These are phyloP conservation scores for Zymoseptoria passerinii DNA, from an alignment of 2,329 filamentous ascomycete genomes.

Conservation along the genomic window DNA sequence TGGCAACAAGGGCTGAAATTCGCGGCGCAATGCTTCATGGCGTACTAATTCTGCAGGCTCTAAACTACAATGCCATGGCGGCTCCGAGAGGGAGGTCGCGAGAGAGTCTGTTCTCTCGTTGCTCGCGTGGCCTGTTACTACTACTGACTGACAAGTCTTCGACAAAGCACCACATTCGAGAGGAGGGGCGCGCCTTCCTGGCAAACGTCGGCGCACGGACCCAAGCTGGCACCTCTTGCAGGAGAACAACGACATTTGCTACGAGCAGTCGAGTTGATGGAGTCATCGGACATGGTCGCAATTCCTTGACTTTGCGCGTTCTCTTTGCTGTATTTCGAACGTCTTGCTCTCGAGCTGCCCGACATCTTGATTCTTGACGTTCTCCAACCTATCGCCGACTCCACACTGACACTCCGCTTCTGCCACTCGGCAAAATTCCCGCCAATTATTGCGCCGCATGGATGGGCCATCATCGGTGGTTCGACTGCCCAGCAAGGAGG, in stretches of 20 bases:
- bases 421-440: background rate
- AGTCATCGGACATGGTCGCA: background rate
- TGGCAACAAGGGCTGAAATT: background rate
- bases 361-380: background rate
- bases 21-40: background rate
- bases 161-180: background rate
- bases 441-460: slow-evolving; percentile 15
- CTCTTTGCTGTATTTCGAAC: background rate
- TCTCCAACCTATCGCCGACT: background rate
- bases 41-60: background rate
- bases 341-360: background rate
- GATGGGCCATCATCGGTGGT: slow-evolving; percentile 12
- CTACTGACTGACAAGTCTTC: background rate
- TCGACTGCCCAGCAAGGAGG: slow-evolving; percentile 4
- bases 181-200: background rate
- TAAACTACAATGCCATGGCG: background rate
- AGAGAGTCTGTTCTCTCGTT: background rate
- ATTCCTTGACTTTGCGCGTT: background rate
- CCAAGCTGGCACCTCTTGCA: background rate
- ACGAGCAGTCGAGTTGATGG: background rate
- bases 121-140: background rate
- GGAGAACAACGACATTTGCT: background rate
- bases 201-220: background rate
- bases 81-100: background rate
- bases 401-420: background rate